phyloP scores from a whole-genome alignment of 2,329 filamentous ascomycete genomes.

The Amauroascus niger region DNA sequence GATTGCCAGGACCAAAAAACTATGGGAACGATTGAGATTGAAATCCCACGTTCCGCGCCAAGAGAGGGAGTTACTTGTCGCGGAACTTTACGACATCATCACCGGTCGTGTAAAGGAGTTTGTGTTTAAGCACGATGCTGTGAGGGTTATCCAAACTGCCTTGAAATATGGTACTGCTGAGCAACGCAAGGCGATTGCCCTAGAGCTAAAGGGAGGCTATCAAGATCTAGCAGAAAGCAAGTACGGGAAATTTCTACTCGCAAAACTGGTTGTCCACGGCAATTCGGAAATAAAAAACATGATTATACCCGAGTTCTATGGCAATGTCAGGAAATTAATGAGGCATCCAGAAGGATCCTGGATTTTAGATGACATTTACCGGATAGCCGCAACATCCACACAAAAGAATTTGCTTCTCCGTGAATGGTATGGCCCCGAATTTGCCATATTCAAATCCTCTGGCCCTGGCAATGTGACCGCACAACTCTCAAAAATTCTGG shows the following conservation, averaged over 20 bases:
- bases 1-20: slow-evolving; percentile 81
- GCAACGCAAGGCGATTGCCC: slow-evolving; percentile 76
- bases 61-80: slow-evolving; percentile 75
- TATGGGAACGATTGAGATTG: slow-evolving; percentile 86
- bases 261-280: slow-evolving; percentile 88
- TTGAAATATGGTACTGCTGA: slow-evolving; percentile 86
- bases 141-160: slow-evolving; percentile 91
- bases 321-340: slow-evolving; percentile 82
- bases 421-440: slow-evolving; percentile 96
- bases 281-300: slow-evolving; percentile 77
- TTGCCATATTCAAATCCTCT: slow-evolving; percentile 62
- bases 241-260: slow-evolving; percentile 95
- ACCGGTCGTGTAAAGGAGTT: slow-evolving; percentile 88
- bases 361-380: slow-evolving; percentile 96
- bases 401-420: slow-evolving; percentile 78
- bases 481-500: slow-evolving; percentile 66
- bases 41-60: slow-evolving; percentile 90
- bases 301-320: slow-evolving; percentile 90
- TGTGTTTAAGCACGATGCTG: slow-evolving; percentile 95
- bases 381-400: slow-evolving; percentile 70
- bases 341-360: slow-evolving; percentile 94
- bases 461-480: slow-evolving; percentile 44
- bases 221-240: slow-evolving; percentile 79
- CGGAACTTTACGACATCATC: slow-evolving; percentile 84
- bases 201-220: slow-evolving; percentile 77